These are phyloP conservation scores for Coniochaeta sp. DNA, from an alignment of 2,329 filamentous ascomycete genomes.

Conservation along the genomic window DNA sequence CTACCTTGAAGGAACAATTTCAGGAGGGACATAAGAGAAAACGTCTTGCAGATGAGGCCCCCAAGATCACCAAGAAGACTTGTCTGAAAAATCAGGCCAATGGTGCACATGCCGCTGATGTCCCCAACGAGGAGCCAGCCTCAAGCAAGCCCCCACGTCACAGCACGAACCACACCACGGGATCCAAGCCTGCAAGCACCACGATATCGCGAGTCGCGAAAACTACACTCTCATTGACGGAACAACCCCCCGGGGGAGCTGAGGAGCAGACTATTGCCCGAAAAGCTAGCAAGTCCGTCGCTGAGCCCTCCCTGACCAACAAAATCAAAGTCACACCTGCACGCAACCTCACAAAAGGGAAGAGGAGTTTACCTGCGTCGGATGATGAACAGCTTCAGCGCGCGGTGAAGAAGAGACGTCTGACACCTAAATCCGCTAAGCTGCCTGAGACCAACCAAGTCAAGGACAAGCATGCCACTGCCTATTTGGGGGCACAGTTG, in stretches of 20 bases:
- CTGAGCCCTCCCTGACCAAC: not conserved
- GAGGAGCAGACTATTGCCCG: not conserved
- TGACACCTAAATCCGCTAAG: not conserved
- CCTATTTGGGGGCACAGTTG: not conserved
- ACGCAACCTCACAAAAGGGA: not conserved
- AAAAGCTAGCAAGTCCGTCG: not conserved
- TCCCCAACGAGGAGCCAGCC: not conserved
- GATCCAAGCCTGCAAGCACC: not conserved
- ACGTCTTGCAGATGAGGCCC: not conserved
- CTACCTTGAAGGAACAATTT: not conserved
- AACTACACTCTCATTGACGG: not conserved
- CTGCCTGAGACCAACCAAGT: not conserved
- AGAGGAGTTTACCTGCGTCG: not conserved
- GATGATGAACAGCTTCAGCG: not conserved
- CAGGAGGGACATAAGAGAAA: not conserved
- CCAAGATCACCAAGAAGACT: not conserved
- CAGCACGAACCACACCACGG: not conserved
- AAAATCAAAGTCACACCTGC: not conserved
- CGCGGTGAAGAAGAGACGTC: not conserved
- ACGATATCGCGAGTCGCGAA: not conserved
- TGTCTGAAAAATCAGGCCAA: not conserved
- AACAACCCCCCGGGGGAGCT: not conserved
- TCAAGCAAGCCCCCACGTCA: not conserved
- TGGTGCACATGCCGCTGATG: not conserved
- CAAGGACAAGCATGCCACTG: not conserved